Evolutionary conservation across 1,284 basidiomycete species (phyloP).

Genomic region (Trichosporon ovoides): DNA sequence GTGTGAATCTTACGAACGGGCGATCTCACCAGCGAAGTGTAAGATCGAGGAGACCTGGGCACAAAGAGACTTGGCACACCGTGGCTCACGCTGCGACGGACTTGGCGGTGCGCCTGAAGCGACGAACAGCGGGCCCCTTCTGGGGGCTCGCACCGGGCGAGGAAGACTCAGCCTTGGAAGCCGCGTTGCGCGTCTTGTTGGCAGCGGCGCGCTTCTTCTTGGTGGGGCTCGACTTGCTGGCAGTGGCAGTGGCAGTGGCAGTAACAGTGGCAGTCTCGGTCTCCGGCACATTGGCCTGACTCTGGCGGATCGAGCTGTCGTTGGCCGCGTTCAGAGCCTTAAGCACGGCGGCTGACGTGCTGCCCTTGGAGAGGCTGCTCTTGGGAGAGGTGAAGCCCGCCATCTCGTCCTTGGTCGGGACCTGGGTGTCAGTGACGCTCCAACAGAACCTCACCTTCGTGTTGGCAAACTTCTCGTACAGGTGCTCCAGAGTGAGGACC

Average conservation of each 20-base stretch:
- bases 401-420: not conserved
- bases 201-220: slow-evolving; percentile 1
- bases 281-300: not conserved
- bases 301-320: slow-evolving; percentile 6
- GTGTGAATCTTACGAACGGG: not conserved
- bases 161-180: not conserved
- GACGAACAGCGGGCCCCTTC: not conserved
- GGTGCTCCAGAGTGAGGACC: slow-evolving; percentile 38
- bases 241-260: no score
- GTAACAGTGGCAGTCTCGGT: not conserved
- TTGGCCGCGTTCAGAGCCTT: not conserved
- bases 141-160: not conserved
- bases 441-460: slow-evolving; percentile 9
- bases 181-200: not conserved
- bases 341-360: not conserved
- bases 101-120: not conserved
- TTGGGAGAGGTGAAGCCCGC: not conserved
- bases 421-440: not conserved
- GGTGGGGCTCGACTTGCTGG: not conserved
- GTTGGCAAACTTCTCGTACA: slow-evolving; percentile 35
- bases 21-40: not conserved
- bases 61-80: not conserved
- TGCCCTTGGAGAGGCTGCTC: slow-evolving; percentile 1
- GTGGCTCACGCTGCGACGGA: not conserved
- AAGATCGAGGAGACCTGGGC: not conserved